These are phyloP conservation scores for Lactarius psammicola DNA, from an alignment of 768 basidiomycete species.

Conservation along the genomic window DNA sequence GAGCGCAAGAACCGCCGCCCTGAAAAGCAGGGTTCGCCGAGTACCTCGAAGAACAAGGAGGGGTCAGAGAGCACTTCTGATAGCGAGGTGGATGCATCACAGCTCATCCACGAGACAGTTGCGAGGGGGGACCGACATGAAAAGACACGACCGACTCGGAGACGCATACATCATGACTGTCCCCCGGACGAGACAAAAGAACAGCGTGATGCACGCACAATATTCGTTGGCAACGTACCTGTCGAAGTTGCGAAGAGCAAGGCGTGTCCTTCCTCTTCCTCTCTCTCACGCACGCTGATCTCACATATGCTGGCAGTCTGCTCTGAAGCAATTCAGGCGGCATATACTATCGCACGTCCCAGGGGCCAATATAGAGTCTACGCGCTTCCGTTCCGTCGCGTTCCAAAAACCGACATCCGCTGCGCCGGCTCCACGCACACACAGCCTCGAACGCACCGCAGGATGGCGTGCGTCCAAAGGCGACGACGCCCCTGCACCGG, in stretches of 20 bases:
- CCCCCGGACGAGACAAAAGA: slow-evolving; percentile 71
- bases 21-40: slow-evolving; percentile 21
- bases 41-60: slow-evolving; percentile 26
- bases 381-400: slow-evolving; percentile 90
- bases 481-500: slow-evolving; percentile 38
- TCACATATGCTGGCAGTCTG: slow-evolving; percentile 45
- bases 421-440: slow-evolving; percentile 41
- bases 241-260: slow-evolving; percentile 72
- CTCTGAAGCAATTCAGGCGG: slow-evolving; percentile 70
- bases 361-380: slow-evolving; percentile 82
- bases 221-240: slow-evolving; percentile 90
- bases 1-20: slow-evolving; percentile 20
- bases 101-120: slow-evolving; percentile 66
- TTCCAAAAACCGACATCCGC: slow-evolving; percentile 76
- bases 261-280: slow-evolving; percentile 44
- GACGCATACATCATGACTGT: slow-evolving; percentile 43
- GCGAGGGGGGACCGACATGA: slow-evolving; percentile 36
- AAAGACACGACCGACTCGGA: slow-evolving; percentile 26
- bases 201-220: slow-evolving; percentile 74
- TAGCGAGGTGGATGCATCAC: slow-evolving; percentile 37
- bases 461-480: slow-evolving; percentile 49
- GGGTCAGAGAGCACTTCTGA: slow-evolving; percentile 36
- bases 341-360: slow-evolving; percentile 75
- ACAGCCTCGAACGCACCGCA: slow-evolving; percentile 57
- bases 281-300: slow-evolving; percentile 7